Evolutionary conservation across 768 basidiomycete genomes (phyloP), one percentile per base, ranked within the genome.

Genomic region (Suillus bovinus): DNA sequence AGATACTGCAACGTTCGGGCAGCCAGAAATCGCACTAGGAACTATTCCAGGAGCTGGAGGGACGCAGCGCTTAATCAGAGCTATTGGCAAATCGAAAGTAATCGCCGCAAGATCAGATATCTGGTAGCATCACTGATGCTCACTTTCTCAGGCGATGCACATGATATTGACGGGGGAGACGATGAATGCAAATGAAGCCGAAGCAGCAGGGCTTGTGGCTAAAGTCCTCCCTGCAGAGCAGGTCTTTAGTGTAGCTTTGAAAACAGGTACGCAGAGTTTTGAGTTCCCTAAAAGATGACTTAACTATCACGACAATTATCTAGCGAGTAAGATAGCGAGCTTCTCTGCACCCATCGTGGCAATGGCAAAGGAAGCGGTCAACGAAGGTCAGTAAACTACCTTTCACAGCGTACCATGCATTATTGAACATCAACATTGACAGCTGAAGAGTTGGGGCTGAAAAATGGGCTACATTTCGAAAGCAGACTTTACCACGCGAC

Each of bases 31-130:
- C 76, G 95, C 91, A 69, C 84, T 97, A 41, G 96, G 95, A 59
- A 89, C 93, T 61, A 96, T 98, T 71, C 94, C 96, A 24, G 96
- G 96, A 10, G 93, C 89, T 11, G 96, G 96, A 58, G 96, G 96
- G 10, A 93, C 94, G 0, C 96, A 98, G 70, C 90, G 96, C 41
- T 85, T 98, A 55, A 87, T 91, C 22, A 85, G 82, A 61, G 83
- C 89, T 9, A 83, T 97, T 66, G 96, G 96, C 42, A 97, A 97
- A 76, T 92, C 93, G 24, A 55, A 69, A 70, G 75, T 75, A 68
- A 13, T 46, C 22, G 11, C 11, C 24, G n/a, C 14, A 36, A 27
- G 24, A 39, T 29, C 24, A 39, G 55, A 29, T 27, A 27, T 5
- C 17, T 56, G 13, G 13, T 11, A n/a, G 20, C 55, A 29, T 39